Conservation (phyloP, 176 grass and related monocot species). For the bread wheat (Triticum aestivum) region IWGSC_CS_RefSeq_v2.1 NC_057800.1:636811785-636812284, state of each 20-base stretch:
- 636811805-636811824: neutral
- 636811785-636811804: neutral
- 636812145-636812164: too few species aligned
- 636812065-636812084: neutral
- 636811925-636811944: neutral
- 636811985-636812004: neutral
- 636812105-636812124: too few species aligned
- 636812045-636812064: neutral
- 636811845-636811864: neutral
- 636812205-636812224: too few species aligned
- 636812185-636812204: too few species aligned
- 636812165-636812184: too few species aligned
- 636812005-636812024: neutral
- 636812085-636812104: too few species aligned
- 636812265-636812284: too few species aligned
- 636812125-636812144: too few species aligned
- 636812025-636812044: neutral
- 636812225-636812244: too few species aligned
- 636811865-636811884: neutral
- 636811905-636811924: neutral
- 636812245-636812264: too few species aligned
- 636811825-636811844: neutral
- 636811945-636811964: neutral
- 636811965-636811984: slow-evolving; percentile 8
- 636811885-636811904: neutral